Percentiles rank a stretch among this genome's conserved stretches.
These are phyloP conservation scores for Sporothrix protearum DNA, from an alignment of 2,329 filamentous ascomycete genomes.

Conservation along the genomic window DNA sequence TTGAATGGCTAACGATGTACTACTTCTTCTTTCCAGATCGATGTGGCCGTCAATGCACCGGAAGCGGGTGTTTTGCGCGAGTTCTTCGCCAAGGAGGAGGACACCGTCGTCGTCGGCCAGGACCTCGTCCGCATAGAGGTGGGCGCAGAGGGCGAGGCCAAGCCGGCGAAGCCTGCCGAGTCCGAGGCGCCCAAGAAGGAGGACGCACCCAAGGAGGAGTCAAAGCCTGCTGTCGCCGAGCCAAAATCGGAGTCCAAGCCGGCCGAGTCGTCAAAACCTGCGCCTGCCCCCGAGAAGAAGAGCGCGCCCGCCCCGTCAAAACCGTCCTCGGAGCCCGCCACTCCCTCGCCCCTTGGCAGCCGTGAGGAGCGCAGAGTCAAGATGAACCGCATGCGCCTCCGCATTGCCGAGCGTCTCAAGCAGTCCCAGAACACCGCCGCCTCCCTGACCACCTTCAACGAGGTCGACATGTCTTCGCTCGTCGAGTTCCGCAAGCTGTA, in stretches of 20 bases:
- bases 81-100: conserved; percentile 86
- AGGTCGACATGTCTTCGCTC: conserved; percentile 96
- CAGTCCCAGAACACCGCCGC: conserved; percentile 98
- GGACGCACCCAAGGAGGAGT: conserved; percentile 32
- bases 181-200: conserved; percentile 33
- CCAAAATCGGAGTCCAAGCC: conserved; percentile 39
- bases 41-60: conserved; percentile 92
- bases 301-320: conserved; percentile 32
- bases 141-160: conserved; percentile 55
- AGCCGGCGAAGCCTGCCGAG: conserved; percentile 34
- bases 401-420: conserved; percentile 96
- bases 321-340: conserved; percentile 35
- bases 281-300: conserved; percentile 34
- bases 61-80: conserved; percentile 89
- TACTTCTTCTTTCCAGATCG: conserved; percentile 60
- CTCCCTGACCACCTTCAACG: conserved; percentile 96
- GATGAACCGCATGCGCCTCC: conserved; percentile 99
- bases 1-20: conserved; percentile 2
- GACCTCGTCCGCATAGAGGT: conserved; percentile 82
- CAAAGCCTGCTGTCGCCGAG: conserved; percentile 20
- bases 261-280: conserved; percentile 30
- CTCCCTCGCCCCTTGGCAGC: conserved; percentile 56
- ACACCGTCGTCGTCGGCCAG: conserved; percentile 91
- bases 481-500: conserved; percentile 97
- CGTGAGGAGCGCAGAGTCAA: conserved; percentile 92